These are phyloP conservation scores for Solanum aculeatissimum DNA, from an alignment of 305 asterid genomes.

Conservation along the genomic window DNA sequence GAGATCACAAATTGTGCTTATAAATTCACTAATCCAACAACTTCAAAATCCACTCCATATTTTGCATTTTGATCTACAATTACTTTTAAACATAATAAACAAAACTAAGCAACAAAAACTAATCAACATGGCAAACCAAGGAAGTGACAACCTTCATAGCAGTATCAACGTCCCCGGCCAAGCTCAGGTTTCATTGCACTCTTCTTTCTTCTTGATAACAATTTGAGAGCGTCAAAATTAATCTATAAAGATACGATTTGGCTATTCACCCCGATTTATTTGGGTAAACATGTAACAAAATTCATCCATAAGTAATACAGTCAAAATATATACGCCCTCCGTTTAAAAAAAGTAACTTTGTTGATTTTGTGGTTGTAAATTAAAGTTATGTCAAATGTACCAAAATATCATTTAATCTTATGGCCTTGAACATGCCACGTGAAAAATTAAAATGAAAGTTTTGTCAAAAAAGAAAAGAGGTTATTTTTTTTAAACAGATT, in stretches of 20 bases:
- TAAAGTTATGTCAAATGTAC: too few relatives aligned
- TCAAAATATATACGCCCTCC: too few relatives aligned
- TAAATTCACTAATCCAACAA: not conserved
- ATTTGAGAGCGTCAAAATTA: not conserved
- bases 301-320: too few relatives aligned
- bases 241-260: not conserved
- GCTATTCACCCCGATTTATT: not conserved
- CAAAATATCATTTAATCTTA: too few relatives aligned
- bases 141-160: not conserved
- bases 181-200: not conserved
- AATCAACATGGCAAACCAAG: not conserved
- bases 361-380: too few relatives aligned
- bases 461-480: too few relatives aligned
- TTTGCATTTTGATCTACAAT: not conserved
- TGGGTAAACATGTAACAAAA: not conserved
- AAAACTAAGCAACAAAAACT: not conserved
- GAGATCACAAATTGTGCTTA: not conserved
- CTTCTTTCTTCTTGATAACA: not conserved
- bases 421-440: too few relatives aligned
- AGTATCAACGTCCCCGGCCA: not conserved
- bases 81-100: not conserved
- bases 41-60: not conserved
- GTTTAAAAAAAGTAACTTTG: too few relatives aligned
- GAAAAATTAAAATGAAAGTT: too few relatives aligned
- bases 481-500: too few relatives aligned